phyloP scores from a whole-genome alignment of 345 rosid genomes.

The Diplotaxis tenuifolia region DNA sequence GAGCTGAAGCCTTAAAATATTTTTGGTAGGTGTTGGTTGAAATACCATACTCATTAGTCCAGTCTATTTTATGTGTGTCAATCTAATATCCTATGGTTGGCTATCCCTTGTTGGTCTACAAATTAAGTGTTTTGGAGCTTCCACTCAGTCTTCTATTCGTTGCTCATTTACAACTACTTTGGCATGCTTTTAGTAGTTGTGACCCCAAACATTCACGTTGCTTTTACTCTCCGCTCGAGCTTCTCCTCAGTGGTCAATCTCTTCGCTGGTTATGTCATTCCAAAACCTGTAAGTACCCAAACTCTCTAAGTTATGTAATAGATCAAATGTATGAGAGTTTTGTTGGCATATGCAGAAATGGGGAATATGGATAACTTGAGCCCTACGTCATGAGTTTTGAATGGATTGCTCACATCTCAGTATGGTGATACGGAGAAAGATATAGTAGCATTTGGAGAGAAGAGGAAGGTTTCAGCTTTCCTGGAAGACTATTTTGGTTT shows the following conservation, averaged over 20 bases:
- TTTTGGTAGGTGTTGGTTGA: conserved; percentile 47
- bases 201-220: conserved; percentile 42
- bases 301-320: no score
- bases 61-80: conserved; percentile 29
- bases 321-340: neutral
- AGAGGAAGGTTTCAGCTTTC: conserved; percentile 23
- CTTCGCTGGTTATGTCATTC: conserved; percentile 52
- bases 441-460: conserved; percentile 30
- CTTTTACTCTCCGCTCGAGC: conserved; percentile 35
- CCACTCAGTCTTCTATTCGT: conserved; percentile 43
- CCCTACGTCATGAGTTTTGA: conserved; percentile 35
- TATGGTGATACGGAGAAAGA: conserved; percentile 37
- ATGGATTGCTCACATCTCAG: conserved; percentile 30
- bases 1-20: no score
- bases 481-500: conserved; percentile 31
- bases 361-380: conserved; percentile 37
- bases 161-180: conserved; percentile 42
- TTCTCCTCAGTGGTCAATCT: conserved; percentile 45
- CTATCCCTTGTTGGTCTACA: conserved; percentile 35
- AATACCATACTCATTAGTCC: conserved; percentile 43
- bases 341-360: conserved; percentile 24
- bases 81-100: conserved; percentile 48
- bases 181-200: conserved; percentile 47
- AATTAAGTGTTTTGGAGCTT: conserved; percentile 47
- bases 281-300: conserved; percentile 43